Base-by-base conservation (phyloP, 345 rosid genomes). In the Sapria himalayana region DNA sequence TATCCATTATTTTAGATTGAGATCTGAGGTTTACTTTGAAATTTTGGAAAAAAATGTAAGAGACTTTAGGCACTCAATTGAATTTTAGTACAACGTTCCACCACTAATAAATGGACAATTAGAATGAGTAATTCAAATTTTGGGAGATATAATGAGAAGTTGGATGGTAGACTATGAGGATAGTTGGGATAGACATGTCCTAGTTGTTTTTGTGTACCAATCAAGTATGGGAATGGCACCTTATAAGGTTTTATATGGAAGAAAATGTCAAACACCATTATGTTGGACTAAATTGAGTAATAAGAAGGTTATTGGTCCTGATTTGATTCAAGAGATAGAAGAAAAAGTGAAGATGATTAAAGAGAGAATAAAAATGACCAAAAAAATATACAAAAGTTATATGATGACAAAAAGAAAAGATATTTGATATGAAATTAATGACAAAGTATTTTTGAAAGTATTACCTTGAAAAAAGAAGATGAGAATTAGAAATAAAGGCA, bases 41-140 rank as follows among this genome's bases (percentile, higher is more conserved):
- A 12, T 35, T 33, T n/a, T 34, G 19, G 50, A 19, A 16, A 14
- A 9, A 32, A 2, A 19, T 19, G 14, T 19, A 33, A 18, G 1
- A 5, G 1, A 31, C 40, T 1, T 2, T 33, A 7, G 41, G 41
- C 3, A 33, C 41, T 4, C 20, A 1, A 1, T 14, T 40, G 9
- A 37, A 37, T 7, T 37, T 48, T 16, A 37, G 36, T 16, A 23
- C 6, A 21, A 16, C 25, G 4, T 50, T 39, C 24, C 33, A 50
- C 8, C 32, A 0, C 7, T 22, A 5, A 41, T 8, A 9, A 19
- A 50, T 11, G 41, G 35, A 5, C n/a, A 41, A 4, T 15, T 20
- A 12, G 25, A 41, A 2, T 20, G 24, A 3, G 19, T 27, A 3
- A 33, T 40, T 7, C 25, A 41, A 5, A 33, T 15, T 0, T 33